Evolutionary conservation across 331 rosid genomes (phyloP), one percentile per base, ranked within the genome.

Genomic region (Pyrus hybrid): DNA sequence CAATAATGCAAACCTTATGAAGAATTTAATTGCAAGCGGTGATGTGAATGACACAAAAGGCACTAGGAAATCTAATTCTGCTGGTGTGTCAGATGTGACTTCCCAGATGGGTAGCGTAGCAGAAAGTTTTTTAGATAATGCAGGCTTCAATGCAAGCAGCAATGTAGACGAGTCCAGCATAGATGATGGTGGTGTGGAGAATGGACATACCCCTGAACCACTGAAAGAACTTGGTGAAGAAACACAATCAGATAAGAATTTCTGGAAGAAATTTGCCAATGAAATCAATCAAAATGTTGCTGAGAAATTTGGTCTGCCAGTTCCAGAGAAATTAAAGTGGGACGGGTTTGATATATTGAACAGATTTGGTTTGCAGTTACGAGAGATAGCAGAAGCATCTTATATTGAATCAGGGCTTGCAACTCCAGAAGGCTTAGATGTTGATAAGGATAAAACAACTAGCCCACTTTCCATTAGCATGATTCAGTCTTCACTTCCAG

Each of bases 321-420:
- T 83, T 81, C 87, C 91, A 16, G 95, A 86, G 80, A 86, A 91
- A 80, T 74, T 94, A 41, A 94, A 90, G 84, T 94, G 97, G 97
- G 97, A 94, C 76, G 95, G 93, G 56, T 84, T 91, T 74, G 99
- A 90, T 76, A 84, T 87, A 21, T 80, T 94, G 75, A 85, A 87
- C 82, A 88, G 69, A 76, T 80, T 87, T 77, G 99, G 99, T 47
- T 84, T 82, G 79, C 97, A 94, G 83, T 91, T 93, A 2, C 90
- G 35, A 80, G 82, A 84, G 83, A 79, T 76, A 73, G 96, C 99
- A 8, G 99, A 94, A 77, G 85, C 85, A 74, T 49, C 80, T 68
- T 94, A 91, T 75, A 71, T 94, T 73, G 88, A 90, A 85, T 90
- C 97, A 4, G 99, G 99, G 79, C 97, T 94, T 81, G 99, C 97